Evolutionary conservation across 2,329 filamentous ascomycete genomes (phyloP), one percentile per base, ranked within the genome.

Genomic region (Apiospora sp.): DNA sequence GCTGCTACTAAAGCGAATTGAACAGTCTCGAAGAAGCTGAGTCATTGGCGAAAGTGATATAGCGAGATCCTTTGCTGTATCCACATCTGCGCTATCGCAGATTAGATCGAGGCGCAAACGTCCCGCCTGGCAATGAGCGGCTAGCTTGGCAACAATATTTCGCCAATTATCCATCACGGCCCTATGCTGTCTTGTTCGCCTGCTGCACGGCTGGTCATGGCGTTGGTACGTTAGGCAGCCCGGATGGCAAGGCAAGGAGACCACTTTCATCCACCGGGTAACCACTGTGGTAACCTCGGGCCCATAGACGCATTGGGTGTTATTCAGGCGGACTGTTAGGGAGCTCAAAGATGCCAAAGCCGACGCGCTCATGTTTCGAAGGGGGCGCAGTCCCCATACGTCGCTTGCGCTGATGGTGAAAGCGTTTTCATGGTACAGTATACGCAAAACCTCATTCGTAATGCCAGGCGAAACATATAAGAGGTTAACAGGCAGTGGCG

Each of bases 341-440:
- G 10, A 3, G 5, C 49, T 7, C 27, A 54, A n/a, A 16, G 10
- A 14, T 6, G 49, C 3, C 4, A 72, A 34, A 24, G 71, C 48
- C n/a, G 48, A 30, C 4, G 67, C n/a, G 48, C 22, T 69, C 2
- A 72, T 14, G 27, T 49, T 69, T 37, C 19, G 67, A 2, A 72
- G 44, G 61, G 71, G 71, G 14, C 27, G 58, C 30, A 72, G 24
- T 16, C 67, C 41, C 67, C 67, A 72, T 6, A 37, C 13, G 22
- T 70, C 67, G 70, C 46, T 70, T 30, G 37, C 44, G 41, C 30
- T 72, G 22, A 72, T 64, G 22, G 71, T 72, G 67, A 69, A 72
- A 16, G 27, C 49, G 19, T 72, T 72, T 43, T 46, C 48, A 1
- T 44, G 43, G 49, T 72, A 72, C 22, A 72, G 67, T 24, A 70